Base-by-base conservation (phyloP, 805 yeast genomes). In the Spathaspora sp. region DNA sequence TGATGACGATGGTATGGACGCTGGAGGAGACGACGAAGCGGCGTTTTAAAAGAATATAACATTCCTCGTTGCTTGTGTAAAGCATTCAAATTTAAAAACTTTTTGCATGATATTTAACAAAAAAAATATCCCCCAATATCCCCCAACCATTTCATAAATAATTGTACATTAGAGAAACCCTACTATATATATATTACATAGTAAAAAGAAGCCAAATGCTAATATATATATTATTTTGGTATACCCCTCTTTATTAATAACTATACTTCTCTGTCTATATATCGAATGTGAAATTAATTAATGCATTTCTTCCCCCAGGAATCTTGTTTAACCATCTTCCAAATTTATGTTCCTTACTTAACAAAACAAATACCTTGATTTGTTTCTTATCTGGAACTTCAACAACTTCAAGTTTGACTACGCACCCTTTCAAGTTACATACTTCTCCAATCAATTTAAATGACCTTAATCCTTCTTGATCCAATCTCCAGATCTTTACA, bases 301-400 rank as follows among this genome's bases (percentile, higher is more conserved):
- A 75, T 52, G 89, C 89, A 68, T 88, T 89, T 66, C 93, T 81
- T 29, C 87, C 86, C 7, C 88, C 88, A 23, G 76, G 75, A 38
- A 79, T 75, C 49, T 80, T 75, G 44, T 78, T 75, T 23, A 84
- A 67, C 97, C 97, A 92, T 65, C 97, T 84, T 39, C 97, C 97
- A 52, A 89, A 75, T 64, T 87, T 82, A 63, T 87, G 96, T 69
- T 93, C 97, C 67, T 92, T 89, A 42, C 93, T 81, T 5, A 88
- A 74, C 38, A 89, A 76, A 0, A 87, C 93, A 56, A 81, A 72
- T 28, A 74, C 64, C 51, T 60, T 59, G 10, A 90, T 69, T 57
- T 82, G 77, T 47, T 78, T 75, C 49, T 77, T 79, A 50, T 77
- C 76, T 29, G 78, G 77, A 44, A 78, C 75, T 52, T 79, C 82